Evolutionary conservation across 768 basidiomycete genomes (phyloP), one percentile per base, ranked within the genome.

Genomic region (Mycena vitilis): DNA sequence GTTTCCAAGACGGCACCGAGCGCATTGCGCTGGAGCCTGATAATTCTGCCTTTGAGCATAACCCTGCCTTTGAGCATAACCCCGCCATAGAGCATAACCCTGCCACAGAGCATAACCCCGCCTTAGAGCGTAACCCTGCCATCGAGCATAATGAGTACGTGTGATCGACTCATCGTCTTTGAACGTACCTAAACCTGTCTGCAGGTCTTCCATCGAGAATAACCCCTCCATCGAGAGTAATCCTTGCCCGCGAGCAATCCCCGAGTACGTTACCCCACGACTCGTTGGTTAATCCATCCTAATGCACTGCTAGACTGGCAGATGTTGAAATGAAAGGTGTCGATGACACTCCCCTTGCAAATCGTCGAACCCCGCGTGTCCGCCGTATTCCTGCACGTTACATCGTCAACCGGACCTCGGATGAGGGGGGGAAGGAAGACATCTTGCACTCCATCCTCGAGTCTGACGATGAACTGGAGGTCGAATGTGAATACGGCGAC

Each of bases 351-450:
- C 53, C 62, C 9, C n/a, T 63, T 6, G 62, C 60, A 6, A 42
- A 2, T 2, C 49, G 36, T 15, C 40, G 62, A 20, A 47, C 23
- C 23, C 52, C 37, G 23, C 59, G 66, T 34, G 53, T 55, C 7
- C 20, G 40, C 2, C 53, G 53, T 13, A 11, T 63, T 11, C 62
- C 62, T 1, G 53, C 53, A n/a, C 38, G 53, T 8, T 47, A 37
- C 4, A 63, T 63, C 42, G 52, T 63, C 1, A 36, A 65, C 11
- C 22, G 52, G 45, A 58, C 37, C 42, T 58, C 38, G 55, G 67
- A 68, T 47, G 62, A 68, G 38, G 61, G 67, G 55, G 67, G 60
- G 55, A n/a, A n/a, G n/a, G n/a, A n/a, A n/a, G 25, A 63, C 22
- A 2, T 57, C 40, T 15, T 68, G 20, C 36, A 18, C 9, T 53